These are phyloP conservation scores for Penicillium sp. DNA, from an alignment of 2,329 filamentous ascomycete species.

Conservation along the genomic window DNA sequence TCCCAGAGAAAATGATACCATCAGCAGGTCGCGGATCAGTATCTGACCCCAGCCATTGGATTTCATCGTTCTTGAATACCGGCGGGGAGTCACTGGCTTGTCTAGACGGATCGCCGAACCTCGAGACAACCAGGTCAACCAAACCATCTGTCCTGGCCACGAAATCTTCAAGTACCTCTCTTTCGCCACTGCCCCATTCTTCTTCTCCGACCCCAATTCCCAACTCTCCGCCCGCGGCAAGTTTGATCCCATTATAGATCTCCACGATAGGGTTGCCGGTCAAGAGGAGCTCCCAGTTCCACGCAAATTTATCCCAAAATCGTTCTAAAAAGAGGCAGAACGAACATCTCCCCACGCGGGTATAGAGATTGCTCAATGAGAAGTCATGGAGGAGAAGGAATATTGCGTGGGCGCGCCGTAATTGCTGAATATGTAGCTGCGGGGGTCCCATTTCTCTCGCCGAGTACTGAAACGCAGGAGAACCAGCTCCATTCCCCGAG, in stretches of 20 bases:
- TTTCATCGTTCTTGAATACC: conserved; percentile 23
- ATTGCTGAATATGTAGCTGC: conserved; percentile 72
- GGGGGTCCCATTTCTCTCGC: conserved; percentile 85
- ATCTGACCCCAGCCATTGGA: conserved; percentile 73
- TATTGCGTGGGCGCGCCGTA: conserved; percentile 75
- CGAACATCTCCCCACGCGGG: conserved; percentile 61
- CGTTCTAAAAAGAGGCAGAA: conserved; percentile 72
- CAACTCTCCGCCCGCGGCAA: conserved; percentile 85
- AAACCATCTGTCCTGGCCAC: conserved; percentile 76
- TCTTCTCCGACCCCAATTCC: conserved; percentile 95
- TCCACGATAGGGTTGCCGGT: conserved; percentile 82
- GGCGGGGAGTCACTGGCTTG: conserved; percentile 23
- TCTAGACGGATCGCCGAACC: conserved; percentile 65
- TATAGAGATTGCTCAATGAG: conserved; percentile 69
- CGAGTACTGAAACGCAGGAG: conserved; percentile 70
- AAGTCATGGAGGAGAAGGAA: conserved; percentile 86
- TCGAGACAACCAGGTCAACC: conserved; percentile 81
- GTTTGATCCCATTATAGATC: conserved; percentile 78
- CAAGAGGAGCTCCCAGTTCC: conserved; percentile 80
- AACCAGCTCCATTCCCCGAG: conserved; percentile 37
- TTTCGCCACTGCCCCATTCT: conserved; percentile 87
- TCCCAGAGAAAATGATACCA: conserved; percentile 81
- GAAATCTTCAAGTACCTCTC: conserved; percentile 90
- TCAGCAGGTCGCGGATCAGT: conserved; percentile 68
- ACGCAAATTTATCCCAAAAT: conserved; percentile 73